Conservation (phyloP, 2,329 filamentous ascomycete genomes). For the Daldinia sp. region DNA sequence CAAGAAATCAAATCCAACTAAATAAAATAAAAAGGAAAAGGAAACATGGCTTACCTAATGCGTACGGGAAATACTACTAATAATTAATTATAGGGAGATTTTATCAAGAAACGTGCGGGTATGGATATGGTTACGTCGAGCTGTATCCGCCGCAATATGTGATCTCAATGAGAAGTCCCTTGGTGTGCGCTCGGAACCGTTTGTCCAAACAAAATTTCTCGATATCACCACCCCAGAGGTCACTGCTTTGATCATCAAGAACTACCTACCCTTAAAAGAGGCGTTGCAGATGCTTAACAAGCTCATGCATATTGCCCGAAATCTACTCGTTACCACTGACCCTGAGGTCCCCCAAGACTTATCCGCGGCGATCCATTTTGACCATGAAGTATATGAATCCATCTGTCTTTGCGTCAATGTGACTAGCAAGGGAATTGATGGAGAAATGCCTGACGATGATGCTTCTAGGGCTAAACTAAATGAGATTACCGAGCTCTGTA, state of each 20-base stretch:
- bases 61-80: conserved; percentile 5
- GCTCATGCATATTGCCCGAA: conserved; percentile 71
- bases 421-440: conserved; percentile 72
- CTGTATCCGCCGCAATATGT: conserved; percentile 68
- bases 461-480: conserved; percentile 63
- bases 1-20: neutral
- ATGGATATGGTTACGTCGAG: conserved; percentile 70
- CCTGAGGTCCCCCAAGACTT: conserved; percentile 72
- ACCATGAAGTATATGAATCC: conserved; percentile 71
- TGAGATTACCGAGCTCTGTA: conserved; percentile 72
- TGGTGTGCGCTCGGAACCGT: conserved; percentile 61
- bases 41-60: too few species aligned
- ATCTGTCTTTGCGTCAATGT: conserved; percentile 73
- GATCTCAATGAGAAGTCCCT: conserved; percentile 67
- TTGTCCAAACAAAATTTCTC: conserved; percentile 59
- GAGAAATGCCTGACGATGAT: conserved; percentile 67
- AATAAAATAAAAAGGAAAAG: neutral
- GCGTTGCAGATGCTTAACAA: conserved; percentile 71
- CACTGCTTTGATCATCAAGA: conserved; percentile 68
- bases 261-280: conserved; percentile 67
- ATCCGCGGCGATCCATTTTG: conserved; percentile 69
- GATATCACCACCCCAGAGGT: conserved; percentile 69
- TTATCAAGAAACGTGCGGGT: conserved; percentile 70
- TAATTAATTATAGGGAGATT: conserved; percentile 56
- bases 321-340: conserved; percentile 70